Evolutionary conservation across 192 early-diverging fungal genomes (phyloP), one percentile per base, ranked within the genome.

Genomic region (Ambispora gerdemannii): DNA sequence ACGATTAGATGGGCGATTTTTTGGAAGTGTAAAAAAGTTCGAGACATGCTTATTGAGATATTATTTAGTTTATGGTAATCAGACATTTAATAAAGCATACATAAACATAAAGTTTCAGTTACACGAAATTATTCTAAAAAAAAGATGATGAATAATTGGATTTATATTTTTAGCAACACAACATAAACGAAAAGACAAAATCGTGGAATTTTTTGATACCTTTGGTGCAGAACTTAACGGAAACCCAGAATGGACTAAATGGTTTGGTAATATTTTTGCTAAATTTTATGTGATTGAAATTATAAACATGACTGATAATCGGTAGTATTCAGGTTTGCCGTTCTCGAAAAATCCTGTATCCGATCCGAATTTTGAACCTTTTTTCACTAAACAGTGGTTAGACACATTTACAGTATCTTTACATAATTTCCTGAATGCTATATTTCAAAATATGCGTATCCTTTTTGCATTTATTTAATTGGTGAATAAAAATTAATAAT

Each of bases 361-460:
- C 15, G 83, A 85, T 52, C 78, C 87, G 47, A 80, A 77, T 34
- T 88, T 85, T 74, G 83, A 84, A 64, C 67, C 80, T 0, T 88
- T 83, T 56, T 88, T 88, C 63, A 79, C 87, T 13, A 83, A 83
- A 50, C 78, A 83, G 49, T 88, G 87, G 87, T 69, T 86, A 7
- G 87, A 86, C 43, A 84, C 79, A 19, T 88, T 85, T 28, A 84
- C 80, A 11, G 72, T 81, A 19, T 88, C 87, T 1, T 66, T 88
- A 25, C 76, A 84, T 70, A 88, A 88, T 71, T 88, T 88, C 68
- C 51, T 88, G 4, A 82, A 81, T 53, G 82, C 85, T 2, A 84
- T 85, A 17, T 85, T 88, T 66, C 82, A 84, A 55, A 81, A 88
- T 55, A 86, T 88, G 85, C 84, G 86, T 84, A 82, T 75, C 72